These are phyloP conservation scores for Acanthochlamys bracteata DNA, from an alignment of 106 monocot genomes.

Conservation along the genomic window DNA sequence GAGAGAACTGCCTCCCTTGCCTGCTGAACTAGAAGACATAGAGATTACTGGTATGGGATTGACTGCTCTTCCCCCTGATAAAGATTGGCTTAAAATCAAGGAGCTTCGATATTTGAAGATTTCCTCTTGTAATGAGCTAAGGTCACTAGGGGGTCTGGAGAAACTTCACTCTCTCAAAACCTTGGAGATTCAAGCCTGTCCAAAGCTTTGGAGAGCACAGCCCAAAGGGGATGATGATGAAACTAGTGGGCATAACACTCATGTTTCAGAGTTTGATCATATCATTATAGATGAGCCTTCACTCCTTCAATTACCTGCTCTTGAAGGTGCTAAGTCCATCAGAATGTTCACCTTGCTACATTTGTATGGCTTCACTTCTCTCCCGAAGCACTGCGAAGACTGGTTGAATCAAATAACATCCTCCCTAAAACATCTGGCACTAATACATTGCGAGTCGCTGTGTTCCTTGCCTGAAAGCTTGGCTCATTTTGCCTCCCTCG, in stretches of 20 bases:
- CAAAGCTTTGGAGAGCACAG: not conserved
- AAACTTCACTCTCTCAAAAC: not conserved
- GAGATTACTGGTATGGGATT: not conserved
- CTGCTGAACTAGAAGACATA: not conserved
- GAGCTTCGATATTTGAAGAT: not conserved
- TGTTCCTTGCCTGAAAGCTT: too few species aligned
- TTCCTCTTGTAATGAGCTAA: not conserved
- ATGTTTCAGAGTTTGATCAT: too few species aligned
- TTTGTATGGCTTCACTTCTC: too few species aligned
- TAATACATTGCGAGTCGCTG: too few species aligned
- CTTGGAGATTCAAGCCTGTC: not conserved
- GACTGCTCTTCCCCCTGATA: not conserved
- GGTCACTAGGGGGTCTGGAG: not conserved
- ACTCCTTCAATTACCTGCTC: not conserved
- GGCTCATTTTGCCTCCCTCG: too few species aligned
- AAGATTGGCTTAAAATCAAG: not conserved
- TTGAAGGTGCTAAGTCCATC: not conserved
- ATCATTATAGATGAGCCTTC: not conserved
- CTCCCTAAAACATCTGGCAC: too few species aligned
- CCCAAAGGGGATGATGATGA: too few species aligned
- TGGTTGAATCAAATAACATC: too few species aligned
- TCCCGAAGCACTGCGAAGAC: too few species aligned
- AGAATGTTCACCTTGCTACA: not conserved
- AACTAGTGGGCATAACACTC: too few species aligned
- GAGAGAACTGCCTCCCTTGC: conserved; percentile 10